A percentile compares a stretch with the other conserved stretches of the same genome.
phyloP scores from a whole-genome alignment of 176 grass and related monocot species.

The Bothriochloa decipiens region DNA sequence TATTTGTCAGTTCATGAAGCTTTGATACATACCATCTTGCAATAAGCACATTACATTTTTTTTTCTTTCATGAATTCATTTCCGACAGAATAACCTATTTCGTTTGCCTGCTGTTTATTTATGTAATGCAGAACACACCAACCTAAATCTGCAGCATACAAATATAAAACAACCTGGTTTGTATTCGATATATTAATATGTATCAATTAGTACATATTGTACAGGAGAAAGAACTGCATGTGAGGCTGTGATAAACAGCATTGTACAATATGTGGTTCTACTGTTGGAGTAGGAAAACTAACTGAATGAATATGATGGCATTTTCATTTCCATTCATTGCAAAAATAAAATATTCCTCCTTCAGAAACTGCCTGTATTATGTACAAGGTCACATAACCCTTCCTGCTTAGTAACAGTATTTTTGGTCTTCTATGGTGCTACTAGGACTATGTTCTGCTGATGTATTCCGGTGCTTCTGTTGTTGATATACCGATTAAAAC shows the following conservation, averaged over 20 bases:
- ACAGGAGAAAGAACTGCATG: constrained; percentile 16
- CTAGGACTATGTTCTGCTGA: constrained; percentile 13
- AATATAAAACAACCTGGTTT: neutral
- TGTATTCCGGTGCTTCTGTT: neutral
- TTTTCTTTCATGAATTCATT: neutral
- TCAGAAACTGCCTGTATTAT: constrained; percentile 47
- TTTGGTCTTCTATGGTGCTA: constrained; percentile 20
- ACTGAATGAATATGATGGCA: neutral
- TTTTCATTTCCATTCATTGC: constrained; percentile 10
- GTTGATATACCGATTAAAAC: neutral
- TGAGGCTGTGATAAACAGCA: neutral
- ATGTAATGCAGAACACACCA: neutral
- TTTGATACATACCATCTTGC: neutral
- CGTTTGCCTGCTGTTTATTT: neutral
- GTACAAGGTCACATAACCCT: constrained; percentile 48
- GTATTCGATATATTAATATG: neutral
- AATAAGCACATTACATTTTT: neutral
- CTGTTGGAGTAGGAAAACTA: neutral
- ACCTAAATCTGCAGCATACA: neutral
- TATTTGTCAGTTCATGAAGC: neutral
- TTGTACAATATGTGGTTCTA: constrained; percentile 35
- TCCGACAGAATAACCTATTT: neutral
- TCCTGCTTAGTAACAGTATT: constrained; percentile 19
- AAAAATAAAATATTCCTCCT: constrained; percentile 32
- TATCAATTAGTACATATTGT: neutral